Conservation (phyloP, 2,329 filamentous ascomycete genomes). For the Colletotrichum sojae region DNA sequence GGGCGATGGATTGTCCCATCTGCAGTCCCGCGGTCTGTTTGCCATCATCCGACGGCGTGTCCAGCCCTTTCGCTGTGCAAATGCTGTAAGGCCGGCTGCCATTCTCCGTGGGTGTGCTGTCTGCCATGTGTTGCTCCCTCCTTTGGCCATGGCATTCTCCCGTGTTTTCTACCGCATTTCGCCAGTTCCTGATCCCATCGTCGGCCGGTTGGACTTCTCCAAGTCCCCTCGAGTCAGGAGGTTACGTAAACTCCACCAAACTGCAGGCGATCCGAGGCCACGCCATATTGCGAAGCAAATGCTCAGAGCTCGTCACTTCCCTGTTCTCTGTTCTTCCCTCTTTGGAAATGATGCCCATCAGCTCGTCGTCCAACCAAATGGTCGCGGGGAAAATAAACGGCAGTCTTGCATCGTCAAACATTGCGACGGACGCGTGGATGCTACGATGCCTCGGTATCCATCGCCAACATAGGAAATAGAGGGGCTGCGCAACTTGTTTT, state of each 20-base stretch:
- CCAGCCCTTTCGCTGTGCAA: neutral
- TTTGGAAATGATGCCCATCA: no score
- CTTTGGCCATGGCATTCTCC: neutral
- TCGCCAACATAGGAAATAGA: constrained; percentile 5
- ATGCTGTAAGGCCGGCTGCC: no score
- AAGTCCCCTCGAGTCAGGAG: neutral
- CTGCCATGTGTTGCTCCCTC: constrained; percentile 4
- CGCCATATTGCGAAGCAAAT: constrained; percentile 33
- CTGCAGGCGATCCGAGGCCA: neutral
- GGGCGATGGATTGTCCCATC: constrained; percentile 25
- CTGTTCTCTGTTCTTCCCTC: neutral
- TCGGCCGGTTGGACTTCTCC: neutral
- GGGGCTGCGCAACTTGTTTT: constrained; percentile 15
- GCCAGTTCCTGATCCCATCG: constrained; percentile 14
- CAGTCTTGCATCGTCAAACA: neutral
- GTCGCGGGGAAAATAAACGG: neutral
- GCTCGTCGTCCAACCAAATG: no score
- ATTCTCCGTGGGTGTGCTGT: constrained; percentile 21
- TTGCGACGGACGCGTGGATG: constrained; percentile 12
- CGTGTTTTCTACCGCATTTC: constrained; percentile 12
- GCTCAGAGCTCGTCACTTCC: constrained; percentile 28
- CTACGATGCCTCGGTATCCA: constrained; percentile 16
- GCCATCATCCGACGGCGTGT: constrained; percentile 29
- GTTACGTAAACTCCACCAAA: constrained; percentile 13
- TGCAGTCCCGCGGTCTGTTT: constrained; percentile 10